These are phyloP conservation scores for Musa beccarii DNA, from an alignment of 176 grass and related monocot genomes.

Conservation along the genomic window DNA sequence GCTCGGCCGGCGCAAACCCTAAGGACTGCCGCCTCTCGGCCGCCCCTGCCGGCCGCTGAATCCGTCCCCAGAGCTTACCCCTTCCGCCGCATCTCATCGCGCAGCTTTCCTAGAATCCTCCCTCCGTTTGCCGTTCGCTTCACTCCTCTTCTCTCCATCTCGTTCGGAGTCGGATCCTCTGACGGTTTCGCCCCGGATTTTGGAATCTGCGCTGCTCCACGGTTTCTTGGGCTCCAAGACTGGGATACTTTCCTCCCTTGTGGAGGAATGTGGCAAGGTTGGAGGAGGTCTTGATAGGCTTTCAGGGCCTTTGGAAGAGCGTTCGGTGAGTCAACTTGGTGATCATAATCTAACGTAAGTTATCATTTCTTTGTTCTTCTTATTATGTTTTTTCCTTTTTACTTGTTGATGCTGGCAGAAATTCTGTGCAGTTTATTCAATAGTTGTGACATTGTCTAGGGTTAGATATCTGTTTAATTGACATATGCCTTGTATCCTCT, in stretches of 20 bases:
- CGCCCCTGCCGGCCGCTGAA: neutral
- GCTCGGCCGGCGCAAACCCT: neutral
- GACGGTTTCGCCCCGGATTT: neutral
- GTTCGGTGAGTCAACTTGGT: neutral
- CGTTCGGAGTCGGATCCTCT: neutral
- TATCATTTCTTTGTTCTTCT: slow-evolving; percentile 8
- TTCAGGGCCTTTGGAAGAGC: neutral
- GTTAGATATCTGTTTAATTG: neutral
- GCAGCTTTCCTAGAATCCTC: neutral
- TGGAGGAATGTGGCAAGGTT: slow-evolving; percentile 12
- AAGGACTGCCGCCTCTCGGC: neutral
- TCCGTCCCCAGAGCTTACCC: neutral
- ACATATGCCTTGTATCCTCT: too few species aligned
- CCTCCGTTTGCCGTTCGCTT: neutral
- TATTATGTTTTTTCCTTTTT: neutral
- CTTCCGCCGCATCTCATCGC: neutral
- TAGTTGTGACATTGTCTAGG: neutral
- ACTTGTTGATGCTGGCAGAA: neutral
- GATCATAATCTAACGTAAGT: slow-evolving; percentile 5
- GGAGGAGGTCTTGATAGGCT: neutral
- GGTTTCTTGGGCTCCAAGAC: neutral
- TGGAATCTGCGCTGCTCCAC: neutral
- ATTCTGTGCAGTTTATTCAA: neutral
- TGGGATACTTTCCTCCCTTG: neutral
- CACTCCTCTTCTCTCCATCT: neutral